Evolutionary conservation across 805 yeast species (phyloP).

Genomic region (Candida takata): DNA sequence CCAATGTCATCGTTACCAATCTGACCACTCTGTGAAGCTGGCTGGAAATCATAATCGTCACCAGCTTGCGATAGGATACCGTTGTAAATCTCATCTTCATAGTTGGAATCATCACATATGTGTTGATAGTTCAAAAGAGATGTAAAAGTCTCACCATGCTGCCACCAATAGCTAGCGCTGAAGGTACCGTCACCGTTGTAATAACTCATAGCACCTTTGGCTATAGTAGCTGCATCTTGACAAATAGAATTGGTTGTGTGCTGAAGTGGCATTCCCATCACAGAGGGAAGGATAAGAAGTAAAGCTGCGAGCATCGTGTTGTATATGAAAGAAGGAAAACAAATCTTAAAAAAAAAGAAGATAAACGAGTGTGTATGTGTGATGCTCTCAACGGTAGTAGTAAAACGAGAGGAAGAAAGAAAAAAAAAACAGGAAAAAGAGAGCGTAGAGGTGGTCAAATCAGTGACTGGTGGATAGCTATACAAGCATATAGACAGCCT

Average conservation of each 20-base stretch:
- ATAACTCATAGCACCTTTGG: constrained; percentile 58
- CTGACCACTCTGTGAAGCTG: constrained; percentile 46
- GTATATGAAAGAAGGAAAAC: too few relatives aligned
- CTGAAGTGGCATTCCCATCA: background rate
- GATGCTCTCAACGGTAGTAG: too few relatives aligned
- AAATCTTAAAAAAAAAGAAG: too few relatives aligned
- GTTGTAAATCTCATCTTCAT: constrained; percentile 44
- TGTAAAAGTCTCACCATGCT: constrained; percentile 76
- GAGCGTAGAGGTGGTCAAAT: too few relatives aligned
- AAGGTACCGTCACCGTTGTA: constrained; percentile 67
- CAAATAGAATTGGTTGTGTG: constrained; percentile 17
- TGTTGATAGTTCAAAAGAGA: constrained; percentile 65
- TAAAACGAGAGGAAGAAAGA: too few relatives aligned
- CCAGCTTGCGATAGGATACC: constrained; percentile 42
- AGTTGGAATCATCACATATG: constrained; percentile 63
- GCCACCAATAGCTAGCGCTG: constrained; percentile 75
- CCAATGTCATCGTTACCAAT: constrained; percentile 73
- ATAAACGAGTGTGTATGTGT: too few relatives aligned
- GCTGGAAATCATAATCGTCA: constrained; percentile 46
- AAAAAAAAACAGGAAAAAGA: too few relatives aligned
- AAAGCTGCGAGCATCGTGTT: background rate
- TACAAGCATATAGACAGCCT: too few relatives aligned
- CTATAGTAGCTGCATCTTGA: constrained; percentile 48
- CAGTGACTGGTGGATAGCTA: too few relatives aligned
- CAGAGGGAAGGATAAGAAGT: background rate